A percentile compares a stretch with the other conserved stretches of the same genome.
Evolutionary conservation across 495 filamentous ascomycete species (phyloP).

Genomic region (Cercophora samala): DNA sequence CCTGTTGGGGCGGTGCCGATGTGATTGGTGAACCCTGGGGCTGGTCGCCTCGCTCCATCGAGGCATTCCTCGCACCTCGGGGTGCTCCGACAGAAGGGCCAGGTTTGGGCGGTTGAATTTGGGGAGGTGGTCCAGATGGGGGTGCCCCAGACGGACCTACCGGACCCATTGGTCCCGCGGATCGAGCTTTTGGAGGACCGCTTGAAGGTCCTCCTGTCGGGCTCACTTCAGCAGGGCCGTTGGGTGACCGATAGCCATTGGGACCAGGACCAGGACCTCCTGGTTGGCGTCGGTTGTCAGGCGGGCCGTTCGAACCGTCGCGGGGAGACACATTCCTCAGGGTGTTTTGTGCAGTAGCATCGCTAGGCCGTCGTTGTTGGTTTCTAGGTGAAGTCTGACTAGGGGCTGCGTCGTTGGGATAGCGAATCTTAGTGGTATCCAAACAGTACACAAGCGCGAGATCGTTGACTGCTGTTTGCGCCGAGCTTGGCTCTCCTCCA

Average conservation of each 20-base stretch:
- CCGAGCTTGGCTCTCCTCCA: slow-evolving; percentile 90
- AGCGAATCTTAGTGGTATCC: slow-evolving; percentile 93
- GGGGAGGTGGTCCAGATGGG: slow-evolving; percentile 79
- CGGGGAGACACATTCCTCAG: slow-evolving; percentile 50
- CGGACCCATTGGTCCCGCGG: slow-evolving; percentile 56
- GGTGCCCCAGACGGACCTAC: slow-evolving; percentile 40
- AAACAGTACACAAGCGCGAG: slow-evolving; percentile 86
- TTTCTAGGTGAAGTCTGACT: slow-evolving; percentile 39
- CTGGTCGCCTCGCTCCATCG: slow-evolving; percentile 39
- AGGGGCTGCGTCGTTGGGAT: slow-evolving; percentile 73
- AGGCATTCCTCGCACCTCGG: slow-evolving; percentile 38
- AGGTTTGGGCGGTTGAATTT: slow-evolving; percentile 79
- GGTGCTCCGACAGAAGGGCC: slow-evolving; percentile 25
- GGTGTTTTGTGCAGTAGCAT: slow-evolving; percentile 29
- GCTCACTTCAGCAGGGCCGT: slow-evolving; percentile 33
- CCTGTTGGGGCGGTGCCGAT: slow-evolving; percentile 55
- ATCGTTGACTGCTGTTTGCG: slow-evolving; percentile 72
- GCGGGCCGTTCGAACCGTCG: slow-evolving; percentile 58
- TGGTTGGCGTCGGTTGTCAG: slow-evolving; percentile 55
- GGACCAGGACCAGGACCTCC: slow-evolving; percentile 42
- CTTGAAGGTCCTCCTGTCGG: slow-evolving; percentile 30
- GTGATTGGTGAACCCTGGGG: slow-evolving; percentile 42
- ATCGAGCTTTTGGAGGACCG: slow-evolving; percentile 58
- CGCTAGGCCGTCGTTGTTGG: slow-evolving; percentile 39
- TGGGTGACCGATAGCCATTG: slow-evolving; percentile 35